Percentiles rank a stretch among this genome's conserved stretches.
These are phyloP conservation scores for Blechomonas ayalai DNA, from an alignment of 208 protist genomes.

Conservation along the genomic window DNA sequence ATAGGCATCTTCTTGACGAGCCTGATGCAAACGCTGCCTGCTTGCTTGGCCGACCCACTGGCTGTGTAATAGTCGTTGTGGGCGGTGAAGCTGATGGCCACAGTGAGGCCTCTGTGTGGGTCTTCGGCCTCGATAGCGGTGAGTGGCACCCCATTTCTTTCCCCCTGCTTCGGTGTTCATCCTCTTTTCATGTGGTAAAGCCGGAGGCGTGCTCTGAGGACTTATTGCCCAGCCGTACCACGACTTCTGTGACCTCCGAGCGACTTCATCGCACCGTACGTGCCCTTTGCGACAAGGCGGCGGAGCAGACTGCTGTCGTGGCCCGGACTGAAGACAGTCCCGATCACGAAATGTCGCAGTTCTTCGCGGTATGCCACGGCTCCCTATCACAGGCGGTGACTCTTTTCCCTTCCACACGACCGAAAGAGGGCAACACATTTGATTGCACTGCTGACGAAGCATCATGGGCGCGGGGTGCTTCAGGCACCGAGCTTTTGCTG, in stretches of 20 bases:
- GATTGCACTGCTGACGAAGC: too few relatives aligned
- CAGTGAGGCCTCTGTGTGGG: conserved; percentile 41
- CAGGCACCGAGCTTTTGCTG: too few relatives aligned
- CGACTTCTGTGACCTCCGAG: conserved; percentile 7
- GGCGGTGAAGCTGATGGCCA: conserved; percentile 44
- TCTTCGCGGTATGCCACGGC: conserved; percentile 49
- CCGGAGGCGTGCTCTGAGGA: background rate
- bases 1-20: too few relatives aligned
- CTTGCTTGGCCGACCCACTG: background rate
- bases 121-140: conserved; percentile 21
- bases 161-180: conserved; percentile 22
- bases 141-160: conserved; percentile 37
- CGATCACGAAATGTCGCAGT: conserved; percentile 1
- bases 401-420: too few relatives aligned
- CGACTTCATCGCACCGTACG: conserved; percentile 12
- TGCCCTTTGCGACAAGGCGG: conserved; percentile 10
- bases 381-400: conserved; percentile 37
- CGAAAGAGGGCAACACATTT: too few relatives aligned
- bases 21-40: too few relatives aligned
- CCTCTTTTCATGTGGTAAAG: conserved; percentile 1
- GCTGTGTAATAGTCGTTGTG: conserved; percentile 28
- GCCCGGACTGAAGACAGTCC: too few relatives aligned
- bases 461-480: too few relatives aligned
- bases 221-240: background rate
- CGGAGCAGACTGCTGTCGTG: background rate